Evolutionary conservation across 1,284 basidiomycete genomes (phyloP).

Genomic region (Malassezia dermatis): DNA sequence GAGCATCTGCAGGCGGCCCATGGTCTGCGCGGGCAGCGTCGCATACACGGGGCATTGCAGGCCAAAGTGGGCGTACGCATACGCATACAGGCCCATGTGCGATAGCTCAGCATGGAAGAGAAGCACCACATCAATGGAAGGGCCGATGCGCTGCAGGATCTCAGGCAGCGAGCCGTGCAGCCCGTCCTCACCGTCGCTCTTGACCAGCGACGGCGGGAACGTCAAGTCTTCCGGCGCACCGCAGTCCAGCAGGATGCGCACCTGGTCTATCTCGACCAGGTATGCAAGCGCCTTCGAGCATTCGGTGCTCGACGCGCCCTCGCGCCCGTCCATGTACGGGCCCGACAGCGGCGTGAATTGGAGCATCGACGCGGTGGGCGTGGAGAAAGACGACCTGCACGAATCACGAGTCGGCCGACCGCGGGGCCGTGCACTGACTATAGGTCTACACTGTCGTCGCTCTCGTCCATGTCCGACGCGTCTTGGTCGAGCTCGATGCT

Average conservation of each 20-base stretch:
- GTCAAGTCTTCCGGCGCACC: slow-evolving; percentile 52
- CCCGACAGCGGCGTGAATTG: slow-evolving; percentile 34
- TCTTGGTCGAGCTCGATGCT: not conserved
- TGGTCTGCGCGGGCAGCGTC: slow-evolving; percentile 88
- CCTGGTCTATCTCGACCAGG: slow-evolving; percentile 85
- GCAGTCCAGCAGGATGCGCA: slow-evolving; percentile 85
- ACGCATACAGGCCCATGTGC: slow-evolving; percentile 81
- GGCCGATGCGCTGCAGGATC: slow-evolving; percentile 50
- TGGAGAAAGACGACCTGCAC: not conserved
- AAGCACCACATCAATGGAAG: slow-evolving; percentile 71
- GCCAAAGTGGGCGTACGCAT: slow-evolving; percentile 75
- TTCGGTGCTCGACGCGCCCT: slow-evolving; percentile 17
- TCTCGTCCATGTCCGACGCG: not conserved
- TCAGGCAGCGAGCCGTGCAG: slow-evolving; percentile 8
- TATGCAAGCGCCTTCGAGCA: slow-evolving; percentile 52
- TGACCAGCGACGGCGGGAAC: not conserved
- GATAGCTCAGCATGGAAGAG: slow-evolving; percentile 84
- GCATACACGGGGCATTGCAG: slow-evolving; percentile 87
- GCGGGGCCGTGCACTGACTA: not conserved
- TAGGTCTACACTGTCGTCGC: not conserved
- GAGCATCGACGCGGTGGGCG: slow-evolving; percentile 21
- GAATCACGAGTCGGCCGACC: not conserved
- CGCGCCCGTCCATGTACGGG: slow-evolving; percentile 20
- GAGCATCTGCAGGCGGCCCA: slow-evolving; percentile 68
- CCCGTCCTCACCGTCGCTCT: not conserved